These are phyloP conservation scores for Solanum pinnatisectum DNA, from an alignment of 257 asterid genomes.

Conservation along the genomic window DNA sequence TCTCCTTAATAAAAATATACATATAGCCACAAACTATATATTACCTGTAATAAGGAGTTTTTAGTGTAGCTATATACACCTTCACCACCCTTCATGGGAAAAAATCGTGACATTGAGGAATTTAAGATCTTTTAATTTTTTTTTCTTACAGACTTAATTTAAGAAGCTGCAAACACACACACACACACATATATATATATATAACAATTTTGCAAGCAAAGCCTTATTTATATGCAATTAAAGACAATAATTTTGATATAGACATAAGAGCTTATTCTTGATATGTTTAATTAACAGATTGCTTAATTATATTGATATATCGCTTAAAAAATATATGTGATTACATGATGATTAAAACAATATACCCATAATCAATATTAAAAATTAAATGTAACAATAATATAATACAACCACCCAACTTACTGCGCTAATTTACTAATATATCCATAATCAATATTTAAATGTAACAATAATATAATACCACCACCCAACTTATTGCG, in stretches of 20 bases:
- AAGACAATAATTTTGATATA: neutral
- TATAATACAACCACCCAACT: no score
- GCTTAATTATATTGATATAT: neutral
- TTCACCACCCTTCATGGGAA: constrained; percentile 35
- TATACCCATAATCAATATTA: no score
- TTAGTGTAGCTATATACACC: constrained; percentile 29
- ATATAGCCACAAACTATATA: neutral
- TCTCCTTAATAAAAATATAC: neutral
- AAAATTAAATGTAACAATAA: no score
- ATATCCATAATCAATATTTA: neutral
- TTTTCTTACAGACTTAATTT: neutral
- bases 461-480: neutral
- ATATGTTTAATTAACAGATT: neutral
- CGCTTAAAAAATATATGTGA: neutral
- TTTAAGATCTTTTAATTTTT: neutral
- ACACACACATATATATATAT: no score
- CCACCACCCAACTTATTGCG: neutral
- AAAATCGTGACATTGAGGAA: neutral
- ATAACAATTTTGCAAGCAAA: neutral
- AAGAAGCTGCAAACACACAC: neutral
- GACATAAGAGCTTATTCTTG: neutral
- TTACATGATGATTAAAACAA: neutral
- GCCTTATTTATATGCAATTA: neutral
- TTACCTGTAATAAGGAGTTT: constrained; percentile 43
- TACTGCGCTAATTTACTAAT: no score